Evolutionary conservation across 129 eudicot species (phyloP), one percentile per base, ranked within the genome.

Genomic region (Flaveria bidentis): DNA sequence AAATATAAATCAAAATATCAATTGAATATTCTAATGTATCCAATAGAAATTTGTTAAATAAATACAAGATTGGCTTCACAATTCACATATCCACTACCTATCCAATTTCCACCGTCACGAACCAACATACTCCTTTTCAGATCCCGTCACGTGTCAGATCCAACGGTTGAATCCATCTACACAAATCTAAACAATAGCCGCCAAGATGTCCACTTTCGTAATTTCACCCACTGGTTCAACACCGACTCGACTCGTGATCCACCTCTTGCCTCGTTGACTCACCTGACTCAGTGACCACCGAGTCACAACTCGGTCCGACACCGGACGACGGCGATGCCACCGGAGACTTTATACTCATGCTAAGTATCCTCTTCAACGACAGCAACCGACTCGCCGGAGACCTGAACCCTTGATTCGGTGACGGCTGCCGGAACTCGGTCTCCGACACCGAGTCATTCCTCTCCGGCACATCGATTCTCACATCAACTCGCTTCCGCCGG

Each of bases 301-400:
- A 14, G 51, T 30, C 74, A 39, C 80, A 44, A 76, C 96, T 87
- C 57, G 91, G 69, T 9, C 91, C 96, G 3, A 47, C 86, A 39
- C 82, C 89, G 0, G 85, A 33, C 20, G 96, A 80, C 16, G 97
- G 84, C 2, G 88, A 55, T 1, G 56, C 83, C 26, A 81, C 65
- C 36, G 83, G 80, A 9, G 88, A 69, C 44, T 57, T 87, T 33
- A 83, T 87, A 7, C 74, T 80, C 88, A 91, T 78, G 42, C 88
- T 91, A 3, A 88, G 72, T n/a, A 90, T 87, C 74, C 93, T 85
- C 83, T 75, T 93, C 62, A 93, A 60, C 7, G 95, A 86, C 82
- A 74, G 12, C 46, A 94, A 67, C 69, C 92, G 78, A 50, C 80
- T 80, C 57, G 85, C 91, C 6, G 97, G 93, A 0, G 98, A 88